Evolutionary conservation across 495 filamentous ascomycete species (phyloP).

Genomic region (Neurospora tetraspora): DNA sequence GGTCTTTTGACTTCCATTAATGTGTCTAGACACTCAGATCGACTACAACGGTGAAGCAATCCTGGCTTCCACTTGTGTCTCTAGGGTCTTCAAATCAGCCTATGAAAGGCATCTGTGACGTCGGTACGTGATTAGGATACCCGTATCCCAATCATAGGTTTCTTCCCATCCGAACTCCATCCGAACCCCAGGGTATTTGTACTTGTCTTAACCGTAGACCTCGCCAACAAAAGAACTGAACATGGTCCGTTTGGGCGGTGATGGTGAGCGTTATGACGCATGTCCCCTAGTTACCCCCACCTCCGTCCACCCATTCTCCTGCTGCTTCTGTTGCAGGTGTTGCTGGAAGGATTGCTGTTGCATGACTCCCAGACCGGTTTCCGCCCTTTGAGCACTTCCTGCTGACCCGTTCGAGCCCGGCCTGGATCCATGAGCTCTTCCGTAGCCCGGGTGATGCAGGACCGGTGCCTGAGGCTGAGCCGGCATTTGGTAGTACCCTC

Average conservation of each 20-base stretch:
- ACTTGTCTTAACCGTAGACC: background rate
- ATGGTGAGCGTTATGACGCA: background rate
- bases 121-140: background rate
- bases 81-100: background rate
- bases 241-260: background rate
- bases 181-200: background rate
- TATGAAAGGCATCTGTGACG: background rate
- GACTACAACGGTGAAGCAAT: background rate
- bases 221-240: background rate
- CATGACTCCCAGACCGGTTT: background rate
- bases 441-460: conserved; percentile 24
- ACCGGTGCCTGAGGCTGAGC: conserved; percentile 18
- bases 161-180: background rate
- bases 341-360: background rate
- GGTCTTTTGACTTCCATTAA: background rate
- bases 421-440: conserved; percentile 14
- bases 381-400: background rate
- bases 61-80: background rate
- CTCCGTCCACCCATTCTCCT: background rate
- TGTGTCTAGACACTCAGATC: background rate
- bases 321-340: background rate
- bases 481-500: conserved; percentile 14
- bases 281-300: background rate
- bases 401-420: conserved; percentile 7
- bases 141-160: background rate